Evolutionary conservation across 2,329 filamentous ascomycete species (phyloP).

Genomic region (Mycogone perniciosa): DNA sequence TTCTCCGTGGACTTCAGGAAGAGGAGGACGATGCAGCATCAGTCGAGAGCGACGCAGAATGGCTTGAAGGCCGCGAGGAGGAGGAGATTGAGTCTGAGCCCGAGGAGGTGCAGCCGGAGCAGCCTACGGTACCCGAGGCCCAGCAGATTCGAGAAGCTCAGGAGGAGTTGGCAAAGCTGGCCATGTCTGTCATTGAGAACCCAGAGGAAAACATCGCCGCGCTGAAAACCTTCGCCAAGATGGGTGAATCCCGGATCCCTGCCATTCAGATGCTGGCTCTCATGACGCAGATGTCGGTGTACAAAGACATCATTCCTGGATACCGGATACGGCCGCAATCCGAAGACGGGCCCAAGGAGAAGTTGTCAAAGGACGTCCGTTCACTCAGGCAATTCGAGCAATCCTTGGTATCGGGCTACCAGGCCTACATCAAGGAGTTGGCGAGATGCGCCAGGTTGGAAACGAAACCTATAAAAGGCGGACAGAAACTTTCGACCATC

Average conservation of each 20-base stretch:
- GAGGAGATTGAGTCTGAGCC: constrained; percentile 37
- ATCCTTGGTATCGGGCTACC: constrained; percentile 76
- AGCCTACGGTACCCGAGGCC: constrained; percentile 62
- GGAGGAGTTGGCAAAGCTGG: constrained; percentile 83
- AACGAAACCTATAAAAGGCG: constrained; percentile 30
- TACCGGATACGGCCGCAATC: constrained; percentile 83
- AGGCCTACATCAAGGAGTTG: constrained; percentile 73
- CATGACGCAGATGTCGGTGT: constrained; percentile 81
- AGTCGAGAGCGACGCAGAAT: constrained; percentile 52
- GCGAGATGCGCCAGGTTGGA: constrained; percentile 58
- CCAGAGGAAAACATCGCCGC: constrained; percentile 82
- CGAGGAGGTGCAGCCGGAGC: constrained; percentile 43
- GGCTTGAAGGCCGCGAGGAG: constrained; percentile 57
- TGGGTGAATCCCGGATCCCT: constrained; percentile 62
- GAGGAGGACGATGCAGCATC: constrained; percentile 54
- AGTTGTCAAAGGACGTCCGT: constrained; percentile 87
- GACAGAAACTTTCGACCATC: constrained; percentile 57
- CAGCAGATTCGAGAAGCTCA: constrained; percentile 83
- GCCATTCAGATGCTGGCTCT: constrained; percentile 81
- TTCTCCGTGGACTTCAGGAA: constrained; percentile 48
- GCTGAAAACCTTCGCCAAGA: constrained; percentile 70
- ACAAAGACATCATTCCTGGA: constrained; percentile 93
- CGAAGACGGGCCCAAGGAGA: constrained; percentile 68
- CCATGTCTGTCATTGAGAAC: constrained; percentile 76
- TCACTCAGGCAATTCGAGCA: constrained; percentile 81